Evolutionary conservation across 306 rosid genomes (phyloP).

Genomic region (Biancaea sappan): DNA sequence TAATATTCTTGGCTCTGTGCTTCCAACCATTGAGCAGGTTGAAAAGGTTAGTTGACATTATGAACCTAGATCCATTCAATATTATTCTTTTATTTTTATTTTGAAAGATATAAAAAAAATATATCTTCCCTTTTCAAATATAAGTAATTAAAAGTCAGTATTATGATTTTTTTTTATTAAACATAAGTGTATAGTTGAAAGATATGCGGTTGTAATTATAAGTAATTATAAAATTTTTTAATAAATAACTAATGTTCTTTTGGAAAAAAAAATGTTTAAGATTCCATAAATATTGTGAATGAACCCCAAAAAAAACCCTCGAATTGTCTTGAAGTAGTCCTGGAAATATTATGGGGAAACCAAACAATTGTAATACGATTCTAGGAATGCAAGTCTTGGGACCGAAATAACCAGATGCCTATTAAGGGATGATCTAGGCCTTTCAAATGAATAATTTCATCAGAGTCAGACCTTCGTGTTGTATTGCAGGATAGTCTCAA

Average conservation of each 20-base stretch:
- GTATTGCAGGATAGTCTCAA: conserved; percentile 16
- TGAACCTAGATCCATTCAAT: neutral
- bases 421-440: neutral
- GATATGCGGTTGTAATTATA: too few relatives aligned
- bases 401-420: neutral
- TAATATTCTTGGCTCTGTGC: neutral
- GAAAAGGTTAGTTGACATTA: neutral
- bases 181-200: too few relatives aligned
- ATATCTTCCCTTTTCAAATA: too few relatives aligned
- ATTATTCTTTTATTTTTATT: too few relatives aligned
- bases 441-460: conserved; percentile 6
- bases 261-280: too few relatives aligned
- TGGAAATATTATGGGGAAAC: neutral
- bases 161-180: too few relatives aligned
- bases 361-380: neutral
- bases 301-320: neutral
- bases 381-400: neutral
- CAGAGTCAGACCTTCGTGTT: neutral
- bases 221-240: too few relatives aligned
- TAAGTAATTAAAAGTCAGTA: too few relatives aligned
- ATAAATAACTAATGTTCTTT: too few relatives aligned
- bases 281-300: neutral
- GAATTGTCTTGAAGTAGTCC: neutral
- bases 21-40: neutral
- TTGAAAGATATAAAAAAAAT: too few relatives aligned